phyloP scores from a whole-genome alignment of 176 grass and related monocot genomes.

The Zoysia pacifica region DNA sequence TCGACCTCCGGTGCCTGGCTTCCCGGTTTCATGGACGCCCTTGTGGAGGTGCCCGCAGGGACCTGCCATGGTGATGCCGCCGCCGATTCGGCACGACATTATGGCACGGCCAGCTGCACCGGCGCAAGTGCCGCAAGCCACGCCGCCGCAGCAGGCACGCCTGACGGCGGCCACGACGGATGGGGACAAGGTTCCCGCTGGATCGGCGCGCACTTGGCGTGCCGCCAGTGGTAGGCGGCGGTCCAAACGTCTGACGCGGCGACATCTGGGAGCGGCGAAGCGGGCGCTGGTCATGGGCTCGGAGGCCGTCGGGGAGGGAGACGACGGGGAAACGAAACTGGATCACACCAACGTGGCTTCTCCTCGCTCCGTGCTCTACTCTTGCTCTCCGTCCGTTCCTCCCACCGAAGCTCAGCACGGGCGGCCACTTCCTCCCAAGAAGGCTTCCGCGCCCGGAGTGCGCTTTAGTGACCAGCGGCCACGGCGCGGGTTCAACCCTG shows the following conservation, averaged over 20 bases:
- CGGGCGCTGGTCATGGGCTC: not conserved
- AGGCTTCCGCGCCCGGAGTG: not conserved
- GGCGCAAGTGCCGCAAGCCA: accelerated
- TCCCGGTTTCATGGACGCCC: not conserved
- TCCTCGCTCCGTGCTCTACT: conserved; percentile 22
- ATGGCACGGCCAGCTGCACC: not conserved
- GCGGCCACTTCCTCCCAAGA: not conserved
- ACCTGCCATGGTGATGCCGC: not conserved
- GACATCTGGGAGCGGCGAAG: not conserved
- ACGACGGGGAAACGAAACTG: not conserved
- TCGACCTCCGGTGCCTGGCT: not conserved
- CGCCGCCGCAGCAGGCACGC: not conserved
- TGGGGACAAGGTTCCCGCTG: not conserved
- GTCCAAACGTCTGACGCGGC: not conserved
- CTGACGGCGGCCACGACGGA: too few relatives aligned
- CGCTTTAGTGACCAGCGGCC: not conserved
- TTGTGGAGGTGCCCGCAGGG: not conserved
- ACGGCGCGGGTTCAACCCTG: not conserved
- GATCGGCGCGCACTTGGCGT: not conserved
- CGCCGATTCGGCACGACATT: not conserved
- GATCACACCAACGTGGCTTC: not conserved
- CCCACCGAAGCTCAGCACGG: too few relatives aligned
- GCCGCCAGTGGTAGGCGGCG: too few relatives aligned
- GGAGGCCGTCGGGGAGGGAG: not conserved
- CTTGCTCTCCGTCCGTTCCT: too few relatives aligned